Percentiles rank a stretch among this genome's conserved stretches.
Evolutionary conservation across 2,329 filamentous ascomycete species (phyloP).

Genomic region (Ophiostoma sp.): DNA sequence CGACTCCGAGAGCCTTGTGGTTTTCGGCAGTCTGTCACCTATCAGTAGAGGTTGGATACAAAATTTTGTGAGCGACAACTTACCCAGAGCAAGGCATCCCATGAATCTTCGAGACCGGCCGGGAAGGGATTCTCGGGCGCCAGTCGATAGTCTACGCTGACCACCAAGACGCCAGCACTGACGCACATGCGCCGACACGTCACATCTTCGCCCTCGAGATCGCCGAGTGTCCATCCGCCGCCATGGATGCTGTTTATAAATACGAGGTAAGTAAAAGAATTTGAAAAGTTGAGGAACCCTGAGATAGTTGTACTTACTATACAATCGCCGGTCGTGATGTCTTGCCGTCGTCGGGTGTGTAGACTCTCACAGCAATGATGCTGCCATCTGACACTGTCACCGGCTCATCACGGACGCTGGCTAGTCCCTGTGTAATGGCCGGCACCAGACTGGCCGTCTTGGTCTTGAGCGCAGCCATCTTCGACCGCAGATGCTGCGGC

Average conservation of each 20-base stretch:
- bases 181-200: not conserved
- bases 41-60: not conserved
- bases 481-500: not conserved
- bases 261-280: not conserved
- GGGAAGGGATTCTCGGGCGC: not conserved
- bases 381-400: not conserved
- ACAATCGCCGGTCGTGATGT: not conserved
- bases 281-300: not conserved
- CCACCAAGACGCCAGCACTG: not conserved
- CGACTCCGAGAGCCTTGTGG: not conserved
- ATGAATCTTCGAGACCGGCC: not conserved
- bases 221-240: not conserved
- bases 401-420: not conserved
- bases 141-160: not conserved
- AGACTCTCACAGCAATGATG: not conserved
- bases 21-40: not conserved
- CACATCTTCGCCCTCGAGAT: not conserved
- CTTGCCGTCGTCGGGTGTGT: constrained; percentile 3
- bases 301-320: not conserved
- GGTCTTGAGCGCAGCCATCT: not conserved
- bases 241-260: not conserved
- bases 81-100: not conserved
- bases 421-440: not conserved
- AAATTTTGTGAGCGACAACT: not conserved
- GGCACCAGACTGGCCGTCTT: not conserved